Conservation (phyloP, 169 alveolate species). For the Eimeria tenella region DNA sequence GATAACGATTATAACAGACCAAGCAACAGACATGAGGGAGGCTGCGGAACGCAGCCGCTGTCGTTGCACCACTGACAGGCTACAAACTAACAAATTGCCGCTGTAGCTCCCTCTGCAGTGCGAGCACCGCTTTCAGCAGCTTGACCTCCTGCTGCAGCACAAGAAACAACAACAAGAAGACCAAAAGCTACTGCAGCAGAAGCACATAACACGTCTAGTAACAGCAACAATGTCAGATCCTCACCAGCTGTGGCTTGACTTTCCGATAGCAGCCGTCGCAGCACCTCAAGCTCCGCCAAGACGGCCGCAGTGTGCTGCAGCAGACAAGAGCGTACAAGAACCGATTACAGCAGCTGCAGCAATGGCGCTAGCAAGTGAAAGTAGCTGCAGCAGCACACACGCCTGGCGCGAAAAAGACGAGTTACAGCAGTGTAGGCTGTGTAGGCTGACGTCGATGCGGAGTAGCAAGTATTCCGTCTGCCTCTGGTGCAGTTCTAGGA, state of each 20-base stretch:
- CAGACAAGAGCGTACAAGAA: background rate
- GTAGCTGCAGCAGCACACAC: background rate
- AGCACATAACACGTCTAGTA: background rate
- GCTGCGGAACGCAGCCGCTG: conserved; percentile 1
- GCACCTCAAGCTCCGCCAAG: conserved; percentile 29
- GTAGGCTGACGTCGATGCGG: conserved; percentile 16
- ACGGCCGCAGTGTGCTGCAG: conserved; percentile 33
- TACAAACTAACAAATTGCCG: background rate
- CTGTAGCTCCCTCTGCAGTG: conserved; percentile 4
- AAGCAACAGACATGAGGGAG: background rate
- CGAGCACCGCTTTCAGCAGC: conserved; percentile 18
- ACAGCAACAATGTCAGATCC: conserved; percentile 13
- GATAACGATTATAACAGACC: background rate
- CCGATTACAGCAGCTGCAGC: background rate
- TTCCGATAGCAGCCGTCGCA: conserved; percentile 20
- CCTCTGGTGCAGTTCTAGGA: conserved; percentile 33
- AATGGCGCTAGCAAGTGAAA: background rate
- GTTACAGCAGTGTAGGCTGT: background rate
- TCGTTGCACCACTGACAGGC: background rate
- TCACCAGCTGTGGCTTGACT: background rate
- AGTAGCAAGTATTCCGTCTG: conserved; percentile 33
- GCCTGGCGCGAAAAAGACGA: background rate
- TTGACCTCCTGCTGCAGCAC: conserved; percentile 10
- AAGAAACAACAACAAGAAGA: background rate
- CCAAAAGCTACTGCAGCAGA: background rate